Evolutionary conservation across 2,329 filamentous ascomycete genomes (phyloP).

Genomic region (Penicillium sp.): DNA sequence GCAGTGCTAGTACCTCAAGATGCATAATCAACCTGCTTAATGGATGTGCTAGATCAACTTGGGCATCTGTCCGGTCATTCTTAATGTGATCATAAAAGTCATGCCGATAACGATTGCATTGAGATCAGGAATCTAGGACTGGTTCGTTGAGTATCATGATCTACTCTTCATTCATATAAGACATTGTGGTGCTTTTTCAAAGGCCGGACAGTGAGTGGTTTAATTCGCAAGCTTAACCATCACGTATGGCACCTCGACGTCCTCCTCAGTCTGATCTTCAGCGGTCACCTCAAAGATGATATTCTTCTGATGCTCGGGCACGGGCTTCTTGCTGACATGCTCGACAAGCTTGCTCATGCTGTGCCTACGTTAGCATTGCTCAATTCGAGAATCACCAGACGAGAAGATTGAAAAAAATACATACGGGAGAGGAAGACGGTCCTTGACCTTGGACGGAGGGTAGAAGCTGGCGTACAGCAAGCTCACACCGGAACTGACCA

Average conservation of each 20-base stretch:
- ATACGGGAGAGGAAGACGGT: slow-evolving; percentile 66
- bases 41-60: too few species aligned
- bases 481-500: slow-evolving; percentile 97
- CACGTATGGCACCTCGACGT: slow-evolving; percentile 95
- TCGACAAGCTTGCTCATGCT: slow-evolving; percentile 87
- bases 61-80: too few species aligned
- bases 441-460: slow-evolving; percentile 72
- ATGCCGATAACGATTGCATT: too few species aligned
- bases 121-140: slow-evolving; percentile 6
- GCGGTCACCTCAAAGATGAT: slow-evolving; percentile 94
- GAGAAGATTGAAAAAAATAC: slow-evolving; percentile 29
- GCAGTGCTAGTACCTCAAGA: too few species aligned
- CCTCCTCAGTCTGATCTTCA: slow-evolving; percentile 81
- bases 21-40: too few species aligned
- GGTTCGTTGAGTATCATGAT: neutral
- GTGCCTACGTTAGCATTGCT: slow-evolving; percentile 25
- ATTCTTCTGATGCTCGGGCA: slow-evolving; percentile 87
- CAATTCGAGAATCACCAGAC: neutral
- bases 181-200: too few species aligned
- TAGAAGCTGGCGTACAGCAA: slow-evolving; percentile 93
- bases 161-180: neutral
- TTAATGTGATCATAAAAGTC: too few species aligned
- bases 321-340: slow-evolving; percentile 82
- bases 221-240: slow-evolving; percentile 66
- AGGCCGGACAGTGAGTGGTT: too few species aligned